Evolutionary conservation across 163 green algal genomes (phyloP), one percentile per base, ranked within the genome.

Genomic region (Smithsoniella earleae): DNA sequence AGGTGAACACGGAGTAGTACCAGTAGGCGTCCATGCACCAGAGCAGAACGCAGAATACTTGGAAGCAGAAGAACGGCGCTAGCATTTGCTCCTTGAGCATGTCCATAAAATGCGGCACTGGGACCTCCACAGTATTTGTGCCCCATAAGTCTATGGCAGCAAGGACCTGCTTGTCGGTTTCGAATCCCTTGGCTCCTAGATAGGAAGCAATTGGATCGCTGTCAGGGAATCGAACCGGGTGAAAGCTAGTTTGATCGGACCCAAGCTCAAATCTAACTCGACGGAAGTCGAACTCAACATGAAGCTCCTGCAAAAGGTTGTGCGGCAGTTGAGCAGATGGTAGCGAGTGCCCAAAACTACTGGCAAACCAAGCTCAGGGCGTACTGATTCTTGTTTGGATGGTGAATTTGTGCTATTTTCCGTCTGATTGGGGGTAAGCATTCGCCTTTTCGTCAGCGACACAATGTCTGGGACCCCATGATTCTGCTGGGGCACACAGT

Each of bases 1-100:
- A 86, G 22, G 94, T 98, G 84, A 98, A 98, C 28, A 97, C 74
- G 2, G 91, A 97, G 86, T 98, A 98, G 82, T 97, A 92, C 86
- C 89, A 95, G 84, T 95, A 96, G 64, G 93, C 86, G 66, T 97
- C 91, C 28, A 97, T 79, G 46, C 86, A 89, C 92, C 92, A 97
- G 31, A 97, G 86, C 37, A 78, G 78, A 0, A 97, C 91, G 77
- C 91, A 97, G 74, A 97, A 96, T 3, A 95, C 82, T 81, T 97
- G 92, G 82, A 97, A 97, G 66, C 89, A 83, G 74, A 96, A 96
- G 77, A 89, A 89, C 0, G 92, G 92, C 45, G 90, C 91, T 73
- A 95, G 62, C 69, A 97, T 82, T 80, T 97, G 92, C 74, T 96
- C 86, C 78, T 83, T 84, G 2, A 97, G 83, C 66, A 97, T 79